Evolutionary conservation across 2,329 filamentous ascomycete species (phyloP), one percentile per base, ranked within the genome.

Genomic region (Chaetothyriales sp.): DNA sequence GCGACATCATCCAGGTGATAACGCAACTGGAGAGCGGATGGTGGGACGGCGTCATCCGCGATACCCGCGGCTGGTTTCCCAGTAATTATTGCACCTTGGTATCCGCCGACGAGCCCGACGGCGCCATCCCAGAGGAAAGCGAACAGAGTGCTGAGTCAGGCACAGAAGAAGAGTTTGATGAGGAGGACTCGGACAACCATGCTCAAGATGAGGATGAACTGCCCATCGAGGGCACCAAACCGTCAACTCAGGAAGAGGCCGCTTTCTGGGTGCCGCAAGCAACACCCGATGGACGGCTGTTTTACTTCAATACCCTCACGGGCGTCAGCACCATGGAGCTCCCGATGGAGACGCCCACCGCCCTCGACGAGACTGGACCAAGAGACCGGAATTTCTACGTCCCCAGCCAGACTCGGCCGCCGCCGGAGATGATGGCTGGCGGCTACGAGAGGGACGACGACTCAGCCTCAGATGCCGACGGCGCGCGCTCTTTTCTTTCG

Each of bases 261-360:
- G 90, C 94, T 59, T 98, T 94, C 66, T 98, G 92, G 92, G 95
- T 98, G 60, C 92, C 92, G 18, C 92, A 98, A 71, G 92, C 89
- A 13, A 98, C 92, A 0, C 81, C 87, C 1, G 89, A 97, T 66
- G 92, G 92, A 50, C 80, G 89, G 52, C 71, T 98, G 20, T 98
- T 94, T 69, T 98, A 97, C 71, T 97, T 94, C 76, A 98, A 98
- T 68, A 97, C 90, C 56, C 82, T 95, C 72, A 98, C 92, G 0
- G 89, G 90, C 51, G 88, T 94, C 63, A 94, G 86, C 64, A 94
- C 86, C 57, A 92, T 89, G 80, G 92, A 98, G 66, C 73, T 98
- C 55, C 92, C 92, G 1, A 76, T 98, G 22, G 92, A 98, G 66
- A 90, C 90, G 15, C 89, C 92, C 1, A 82, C 81, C 1, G 87